A percentile compares a stretch with the other conserved stretches of the same genome.
These are phyloP conservation scores for Pseudogymnoascus sp. DNA, from an alignment of 2,329 filamentous ascomycete genomes.

Conservation along the genomic window DNA sequence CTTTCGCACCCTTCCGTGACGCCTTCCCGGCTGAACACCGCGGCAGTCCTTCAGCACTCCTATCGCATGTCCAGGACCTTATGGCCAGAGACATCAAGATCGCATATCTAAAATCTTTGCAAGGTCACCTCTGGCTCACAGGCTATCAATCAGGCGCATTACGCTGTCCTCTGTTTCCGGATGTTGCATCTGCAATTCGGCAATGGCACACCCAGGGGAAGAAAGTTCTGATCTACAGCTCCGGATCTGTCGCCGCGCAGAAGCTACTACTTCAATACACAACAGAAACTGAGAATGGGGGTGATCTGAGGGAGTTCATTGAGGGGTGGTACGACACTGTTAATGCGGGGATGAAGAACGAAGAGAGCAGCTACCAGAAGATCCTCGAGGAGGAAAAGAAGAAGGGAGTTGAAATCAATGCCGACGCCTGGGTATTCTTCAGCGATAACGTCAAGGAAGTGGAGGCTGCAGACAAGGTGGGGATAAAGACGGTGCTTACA, in stretches of 20 bases:
- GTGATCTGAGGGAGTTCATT: conserved; percentile 52
- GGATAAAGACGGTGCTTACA: conserved; percentile 56
- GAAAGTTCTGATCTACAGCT: conserved; percentile 69
- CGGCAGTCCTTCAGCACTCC: conserved; percentile 48
- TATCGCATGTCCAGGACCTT: conserved; percentile 61
- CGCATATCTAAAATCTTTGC: conserved; percentile 68
- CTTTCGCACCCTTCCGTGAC: conserved; percentile 59
- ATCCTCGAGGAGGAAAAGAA: conserved; percentile 15
- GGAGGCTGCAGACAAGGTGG: conserved; percentile 50
- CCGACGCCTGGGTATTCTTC: conserved; percentile 61
- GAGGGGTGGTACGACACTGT: conserved; percentile 70
- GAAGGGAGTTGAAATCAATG: conserved; percentile 32
- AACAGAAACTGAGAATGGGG: conserved; percentile 38
- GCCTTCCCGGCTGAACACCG: conserved; percentile 62
- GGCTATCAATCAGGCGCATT: conserved; percentile 65
- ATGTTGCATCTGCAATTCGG: conserved; percentile 58
- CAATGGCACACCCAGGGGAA: conserved; percentile 45
- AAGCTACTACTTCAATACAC: conserved; percentile 69
- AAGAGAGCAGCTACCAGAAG: conserved; percentile 53
- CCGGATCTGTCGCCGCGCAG: conserved; percentile 71
- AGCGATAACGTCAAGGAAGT: conserved; percentile 72
- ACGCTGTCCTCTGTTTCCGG: conserved; percentile 63
- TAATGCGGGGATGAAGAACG: conserved; percentile 68
- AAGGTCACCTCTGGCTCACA: conserved; percentile 69
- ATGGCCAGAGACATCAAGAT: conserved; percentile 66